phyloP scores from a whole-genome alignment of 495 filamentous ascomycete genomes.

The Tuber aestivum region DNA sequence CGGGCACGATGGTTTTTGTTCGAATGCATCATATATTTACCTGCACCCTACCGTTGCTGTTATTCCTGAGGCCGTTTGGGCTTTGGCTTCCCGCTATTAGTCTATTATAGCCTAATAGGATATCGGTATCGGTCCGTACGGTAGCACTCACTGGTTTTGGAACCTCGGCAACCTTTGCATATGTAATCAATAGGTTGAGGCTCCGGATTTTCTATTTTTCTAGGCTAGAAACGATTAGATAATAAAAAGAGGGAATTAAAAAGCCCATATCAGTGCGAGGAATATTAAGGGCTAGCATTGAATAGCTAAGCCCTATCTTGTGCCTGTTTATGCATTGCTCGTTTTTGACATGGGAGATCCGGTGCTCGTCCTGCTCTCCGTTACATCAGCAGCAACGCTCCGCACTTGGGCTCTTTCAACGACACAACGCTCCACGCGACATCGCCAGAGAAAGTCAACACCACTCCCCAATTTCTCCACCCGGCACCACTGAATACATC shows the following conservation, averaged over 20 bases:
- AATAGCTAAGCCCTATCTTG: not conserved
- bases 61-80: not conserved
- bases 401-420: not conserved
- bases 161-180: not conserved
- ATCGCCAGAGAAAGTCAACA: conserved; percentile 1
- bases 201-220: conserved; percentile 6
- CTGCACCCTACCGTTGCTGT: not conserved
- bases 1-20: not conserved
- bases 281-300: not conserved
- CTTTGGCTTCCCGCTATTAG: not conserved
- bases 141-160: not conserved
- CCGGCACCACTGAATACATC: not conserved
- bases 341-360: not conserved
- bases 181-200: not conserved
- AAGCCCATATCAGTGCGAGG: not conserved
- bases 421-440: conserved; percentile 1
- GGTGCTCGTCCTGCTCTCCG: not conserved
- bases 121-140: not conserved
- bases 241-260: not conserved
- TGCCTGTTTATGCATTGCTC: not conserved
- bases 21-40: not conserved
- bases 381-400: not conserved
- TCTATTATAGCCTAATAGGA: too few relatives aligned
- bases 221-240: not conserved
- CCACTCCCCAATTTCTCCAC: not conserved